These are phyloP conservation scores for Eragrostis curvula DNA, from an alignment of 176 grass and related monocot species.

Conservation along the genomic window DNA sequence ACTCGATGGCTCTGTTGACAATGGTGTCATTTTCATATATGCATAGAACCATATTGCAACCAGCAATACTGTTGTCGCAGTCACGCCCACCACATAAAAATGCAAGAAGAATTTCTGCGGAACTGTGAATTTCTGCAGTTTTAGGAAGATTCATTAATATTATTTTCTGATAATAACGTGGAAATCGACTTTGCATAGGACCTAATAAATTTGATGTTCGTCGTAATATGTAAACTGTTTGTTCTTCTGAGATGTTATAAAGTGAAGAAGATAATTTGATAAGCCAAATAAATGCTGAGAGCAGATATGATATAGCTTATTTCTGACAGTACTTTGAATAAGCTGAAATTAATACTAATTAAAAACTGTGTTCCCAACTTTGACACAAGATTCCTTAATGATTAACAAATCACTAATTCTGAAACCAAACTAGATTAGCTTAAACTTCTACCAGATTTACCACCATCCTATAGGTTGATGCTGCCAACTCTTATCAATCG, in stretches of 20 bases:
- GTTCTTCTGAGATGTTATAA: neutral
- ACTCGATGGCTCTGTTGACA: slow-evolving; percentile 56
- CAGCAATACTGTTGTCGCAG: slow-evolving; percentile 65
- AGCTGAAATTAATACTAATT: too few relatives aligned
- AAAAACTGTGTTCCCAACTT: neutral
- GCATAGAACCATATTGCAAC: slow-evolving; percentile 80
- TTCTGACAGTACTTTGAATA: neutral
- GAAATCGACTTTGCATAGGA: slow-evolving; percentile 15
- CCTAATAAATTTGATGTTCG: neutral
- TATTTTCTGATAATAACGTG: neutral
- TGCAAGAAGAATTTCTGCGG: slow-evolving; percentile 96
- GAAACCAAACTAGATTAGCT: neutral
- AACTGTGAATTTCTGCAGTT: slow-evolving; percentile 84
- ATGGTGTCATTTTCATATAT: slow-evolving; percentile 70
- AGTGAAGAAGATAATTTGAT: neutral
- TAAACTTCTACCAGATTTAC: neutral
- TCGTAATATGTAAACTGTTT: neutral
- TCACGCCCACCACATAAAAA: slow-evolving; percentile 75
- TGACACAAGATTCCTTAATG: neutral
- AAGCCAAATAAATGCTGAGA: neutral
- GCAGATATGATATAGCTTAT: neutral
- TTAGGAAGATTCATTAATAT: slow-evolving; percentile 17
- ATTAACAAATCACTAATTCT: neutral
- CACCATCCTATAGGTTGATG: neutral
- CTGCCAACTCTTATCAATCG: neutral